Conservation (phyloP, 2,329 filamentous ascomycete species). For the Lizonia empirigonia region DNA sequence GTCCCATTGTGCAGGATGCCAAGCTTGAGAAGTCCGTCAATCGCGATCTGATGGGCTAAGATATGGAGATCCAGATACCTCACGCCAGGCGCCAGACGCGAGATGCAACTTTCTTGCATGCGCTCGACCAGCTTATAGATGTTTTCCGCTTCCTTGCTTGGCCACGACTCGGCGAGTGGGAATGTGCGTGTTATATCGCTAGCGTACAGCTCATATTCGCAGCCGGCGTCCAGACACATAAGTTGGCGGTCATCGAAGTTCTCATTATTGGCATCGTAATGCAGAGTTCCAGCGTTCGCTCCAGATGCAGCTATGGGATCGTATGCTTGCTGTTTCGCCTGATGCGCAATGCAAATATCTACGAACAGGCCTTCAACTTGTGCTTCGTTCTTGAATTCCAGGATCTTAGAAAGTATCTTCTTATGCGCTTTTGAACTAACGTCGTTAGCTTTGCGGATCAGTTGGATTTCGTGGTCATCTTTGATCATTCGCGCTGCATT, state of each 20-base stretch:
- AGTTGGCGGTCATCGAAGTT: slow-evolving; percentile 71
- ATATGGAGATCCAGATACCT: slow-evolving; percentile 75
- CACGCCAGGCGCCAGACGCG: slow-evolving; percentile 69
- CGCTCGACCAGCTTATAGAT: slow-evolving; percentile 78
- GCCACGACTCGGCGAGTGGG: slow-evolving; percentile 74
- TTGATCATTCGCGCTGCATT: slow-evolving; percentile 82
- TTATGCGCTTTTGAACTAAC: slow-evolving; percentile 80
- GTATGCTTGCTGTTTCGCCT: slow-evolving; percentile 81
- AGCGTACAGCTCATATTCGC: slow-evolving; percentile 84
- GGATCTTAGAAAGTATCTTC: slow-evolving; percentile 69
- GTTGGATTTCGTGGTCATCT: slow-evolving; percentile 78
- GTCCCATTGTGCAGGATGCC: slow-evolving; percentile 72
- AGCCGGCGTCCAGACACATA: slow-evolving; percentile 84
- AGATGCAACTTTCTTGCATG: slow-evolving; percentile 81
- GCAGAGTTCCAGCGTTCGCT: slow-evolving; percentile 79
- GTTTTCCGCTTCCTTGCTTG: slow-evolving; percentile 67
- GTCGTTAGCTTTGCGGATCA: slow-evolving; percentile 79
- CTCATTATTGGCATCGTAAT: slow-evolving; percentile 83
- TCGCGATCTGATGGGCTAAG: slow-evolving; percentile 73
- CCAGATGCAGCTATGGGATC: slow-evolving; percentile 87
- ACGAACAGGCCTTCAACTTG: slow-evolving; percentile 82
- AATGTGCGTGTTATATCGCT: slow-evolving; percentile 90
- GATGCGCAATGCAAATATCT: slow-evolving; percentile 71
- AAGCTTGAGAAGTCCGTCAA: slow-evolving; percentile 70
- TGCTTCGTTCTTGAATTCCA: slow-evolving; percentile 73